phyloP scores from a whole-genome alignment of 83 land plant species.

The Thuja plicata region DNA sequence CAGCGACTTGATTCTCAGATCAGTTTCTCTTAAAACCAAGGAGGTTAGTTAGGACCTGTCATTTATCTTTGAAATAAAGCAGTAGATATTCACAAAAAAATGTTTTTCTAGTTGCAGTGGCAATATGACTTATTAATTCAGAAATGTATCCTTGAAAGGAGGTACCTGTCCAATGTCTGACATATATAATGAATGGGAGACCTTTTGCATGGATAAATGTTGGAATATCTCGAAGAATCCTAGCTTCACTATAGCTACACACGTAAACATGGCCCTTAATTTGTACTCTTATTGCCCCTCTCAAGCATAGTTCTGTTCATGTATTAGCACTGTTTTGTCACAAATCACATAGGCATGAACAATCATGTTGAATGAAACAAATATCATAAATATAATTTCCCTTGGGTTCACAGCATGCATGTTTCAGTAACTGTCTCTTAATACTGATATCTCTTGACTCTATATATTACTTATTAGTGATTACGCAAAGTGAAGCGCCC shows the following conservation, averaged over 20 bases:
- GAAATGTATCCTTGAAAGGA: too few species aligned
- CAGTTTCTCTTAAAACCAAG: too few species aligned
- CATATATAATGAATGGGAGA: slow-evolving; percentile 11
- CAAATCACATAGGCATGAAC: slow-evolving; percentile 89
- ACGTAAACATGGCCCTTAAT: background rate
- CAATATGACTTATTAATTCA: too few species aligned
- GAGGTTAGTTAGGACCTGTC: too few species aligned
- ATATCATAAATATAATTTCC: slow-evolving; percentile 92
- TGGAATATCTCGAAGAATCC: slow-evolving; percentile 69
- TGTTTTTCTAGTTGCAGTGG: too few species aligned
- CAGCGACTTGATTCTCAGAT: too few species aligned
- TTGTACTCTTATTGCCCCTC: too few species aligned
- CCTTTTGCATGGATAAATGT: slow-evolving; percentile 74
- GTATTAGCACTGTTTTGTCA: slow-evolving; percentile 79
- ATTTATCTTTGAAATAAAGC: too few species aligned
- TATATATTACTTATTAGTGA: slow-evolving; percentile 50
- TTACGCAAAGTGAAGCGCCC: slow-evolving; percentile 69
- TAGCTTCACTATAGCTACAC: slow-evolving; percentile 63
- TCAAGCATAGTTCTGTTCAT: too few species aligned
- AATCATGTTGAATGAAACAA: slow-evolving; percentile 87
- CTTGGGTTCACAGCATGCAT: slow-evolving; percentile 84
- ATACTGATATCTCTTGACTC: slow-evolving; percentile 38
- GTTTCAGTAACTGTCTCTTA: slow-evolving; percentile 66
- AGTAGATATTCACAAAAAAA: too few species aligned
- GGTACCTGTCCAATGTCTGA: too few species aligned